Evolutionary conservation across 257 asterid genomes (phyloP), one percentile per base, ranked within the genome.

Genomic region (Solanum chiquidenum): DNA sequence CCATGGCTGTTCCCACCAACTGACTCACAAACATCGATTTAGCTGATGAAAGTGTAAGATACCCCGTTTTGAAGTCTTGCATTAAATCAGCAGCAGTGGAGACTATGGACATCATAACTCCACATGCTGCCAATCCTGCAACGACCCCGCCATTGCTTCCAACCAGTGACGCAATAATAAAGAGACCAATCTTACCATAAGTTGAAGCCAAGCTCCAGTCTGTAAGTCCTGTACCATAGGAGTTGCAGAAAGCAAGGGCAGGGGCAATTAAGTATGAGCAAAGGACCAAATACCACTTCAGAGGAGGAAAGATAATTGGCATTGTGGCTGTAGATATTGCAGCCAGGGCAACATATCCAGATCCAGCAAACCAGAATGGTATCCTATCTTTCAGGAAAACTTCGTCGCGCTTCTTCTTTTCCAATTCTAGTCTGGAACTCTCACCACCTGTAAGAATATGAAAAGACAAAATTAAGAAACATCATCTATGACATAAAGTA

Each of bases 181-280:
- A 96, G 29, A 96, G 98, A 21, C 99, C 99, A 29, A 96, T 93
- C 90, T 95, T 96, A 11, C 99, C 99, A 12, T 96, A 96, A 34
- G 98, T 95, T 58, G 98, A 93, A 83, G 98, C 95, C 88, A 96
- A 90, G 89, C 94, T 95, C 98, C 98, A 96, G 92, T 96, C 99
- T 9, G 99, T 96, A 86, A 96, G 95, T 38, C 98, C 99, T 49
- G 96, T 88, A 83, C 99, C 99, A 25, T 96, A 96, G 25, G 98
- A 95, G 89, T 96, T 96, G 95, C 98, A 96, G 94, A 96, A 95
- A 87, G 99, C 98, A 82, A 96, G 96, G 71, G 98, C 99, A 72
- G 99, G 99, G 88, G 99, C 99, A 80, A 97, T 86, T 74, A 97
- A 38, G 89, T 97, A 97, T 21, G 98, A 91, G 84, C 98, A 97